These are phyloP conservation scores for Nitzschia sp. DNA, from an alignment of 108 stramenopile species.

Conservation along the genomic window DNA sequence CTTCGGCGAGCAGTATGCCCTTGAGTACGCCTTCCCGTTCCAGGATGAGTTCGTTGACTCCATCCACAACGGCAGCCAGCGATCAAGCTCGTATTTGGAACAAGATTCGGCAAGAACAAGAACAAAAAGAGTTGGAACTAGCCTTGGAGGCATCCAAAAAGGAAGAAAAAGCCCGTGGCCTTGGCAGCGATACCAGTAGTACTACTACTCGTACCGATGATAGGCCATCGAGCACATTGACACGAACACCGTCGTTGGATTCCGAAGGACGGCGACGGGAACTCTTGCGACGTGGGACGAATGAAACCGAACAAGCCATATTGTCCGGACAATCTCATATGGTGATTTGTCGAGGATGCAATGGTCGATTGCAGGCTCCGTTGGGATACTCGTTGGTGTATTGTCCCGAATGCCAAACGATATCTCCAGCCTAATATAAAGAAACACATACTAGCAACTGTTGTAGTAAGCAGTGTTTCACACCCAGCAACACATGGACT, in stretches of 20 bases:
- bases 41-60: not conserved
- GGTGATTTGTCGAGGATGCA: constrained; percentile 35
- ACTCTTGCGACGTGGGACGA: constrained; percentile 32
- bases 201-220: not conserved
- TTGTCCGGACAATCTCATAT: constrained; percentile 24
- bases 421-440: constrained; percentile 29
- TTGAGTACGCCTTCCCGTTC: not conserved
- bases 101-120: constrained; percentile 30
- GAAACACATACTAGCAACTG: too few species aligned
- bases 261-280: constrained; percentile 15
- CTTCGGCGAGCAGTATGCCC: not conserved
- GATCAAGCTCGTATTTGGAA: constrained; percentile 24
- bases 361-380: constrained; percentile 36
- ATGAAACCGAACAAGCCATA: constrained; percentile 36
- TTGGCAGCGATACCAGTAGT: not conserved
- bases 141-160: constrained; percentile 23
- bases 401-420: constrained; percentile 41
- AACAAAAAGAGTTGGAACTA: constrained; percentile 20
- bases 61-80: not conserved
- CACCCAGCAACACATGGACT: too few species aligned
- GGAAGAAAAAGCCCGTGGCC: not conserved
- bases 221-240: too few species aligned
- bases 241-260: constrained; percentile 1
- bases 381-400: constrained; percentile 39
- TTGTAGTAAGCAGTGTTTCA: too few species aligned